Evolutionary conservation across 768 basidiomycete species (phyloP).

Genomic region (Agrocybe chaxingu): DNA sequence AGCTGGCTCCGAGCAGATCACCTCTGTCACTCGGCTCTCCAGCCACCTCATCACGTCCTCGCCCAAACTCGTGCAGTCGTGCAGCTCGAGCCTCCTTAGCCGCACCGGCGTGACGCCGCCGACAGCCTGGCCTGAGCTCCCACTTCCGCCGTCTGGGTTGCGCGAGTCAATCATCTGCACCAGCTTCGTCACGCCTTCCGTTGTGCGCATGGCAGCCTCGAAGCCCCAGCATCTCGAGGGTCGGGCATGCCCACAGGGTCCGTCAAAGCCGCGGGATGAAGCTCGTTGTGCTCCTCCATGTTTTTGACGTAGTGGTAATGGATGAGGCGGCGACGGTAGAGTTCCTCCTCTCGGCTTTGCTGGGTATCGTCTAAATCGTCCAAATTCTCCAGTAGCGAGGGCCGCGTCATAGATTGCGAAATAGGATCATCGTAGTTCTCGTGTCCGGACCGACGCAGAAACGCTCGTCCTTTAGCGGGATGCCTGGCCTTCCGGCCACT

Average conservation of each 20-base stretch:
- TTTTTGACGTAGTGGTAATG: constrained; percentile 45
- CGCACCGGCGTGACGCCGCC: constrained; percentile 50
- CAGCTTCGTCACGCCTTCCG: constrained; percentile 65
- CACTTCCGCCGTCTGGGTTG: constrained; percentile 48
- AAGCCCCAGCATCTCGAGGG: constrained; percentile 56
- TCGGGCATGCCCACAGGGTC: constrained; percentile 70
- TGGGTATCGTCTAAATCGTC: constrained; percentile 35
- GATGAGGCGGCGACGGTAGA: constrained; percentile 44
- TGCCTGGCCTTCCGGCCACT: constrained; percentile 26
- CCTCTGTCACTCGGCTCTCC: constrained; percentile 55
- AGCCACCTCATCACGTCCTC: constrained; percentile 72
- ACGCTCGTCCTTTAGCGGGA: constrained; percentile 36
- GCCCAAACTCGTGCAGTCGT: constrained; percentile 64
- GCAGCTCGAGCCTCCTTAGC: constrained; percentile 57
- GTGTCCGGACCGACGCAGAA: constrained; percentile 48
- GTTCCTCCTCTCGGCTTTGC: constrained; percentile 25
- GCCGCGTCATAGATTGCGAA: constrained; percentile 35
- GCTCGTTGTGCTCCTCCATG: constrained; percentile 43
- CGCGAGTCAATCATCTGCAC: constrained; percentile 71
- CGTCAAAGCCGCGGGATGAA: constrained; percentile 36
- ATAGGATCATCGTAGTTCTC: constrained; percentile 41
- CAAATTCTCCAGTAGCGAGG: constrained; percentile 39
- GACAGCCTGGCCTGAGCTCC: constrained; percentile 21
- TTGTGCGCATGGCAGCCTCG: constrained; percentile 62
- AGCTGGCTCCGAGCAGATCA: constrained; percentile 58